These are phyloP conservation scores for Penicillium coffeae DNA, from an alignment of 495 filamentous ascomycete species.

Conservation along the genomic window DNA sequence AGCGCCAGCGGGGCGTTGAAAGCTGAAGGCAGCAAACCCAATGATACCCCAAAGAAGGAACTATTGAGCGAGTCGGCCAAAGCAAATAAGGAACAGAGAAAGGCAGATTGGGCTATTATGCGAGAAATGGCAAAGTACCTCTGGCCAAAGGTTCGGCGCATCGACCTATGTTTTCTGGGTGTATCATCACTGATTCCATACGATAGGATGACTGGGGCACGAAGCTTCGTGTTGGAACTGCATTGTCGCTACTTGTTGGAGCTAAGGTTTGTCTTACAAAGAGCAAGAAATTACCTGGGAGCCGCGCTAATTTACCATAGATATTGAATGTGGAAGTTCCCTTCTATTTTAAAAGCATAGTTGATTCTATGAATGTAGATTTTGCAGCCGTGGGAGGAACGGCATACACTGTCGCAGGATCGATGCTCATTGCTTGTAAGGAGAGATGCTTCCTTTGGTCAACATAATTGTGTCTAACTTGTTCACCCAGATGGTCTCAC, in stretches of 20 bases:
- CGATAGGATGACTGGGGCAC: constrained; percentile 70
- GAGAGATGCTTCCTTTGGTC: not conserved
- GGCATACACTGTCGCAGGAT: constrained; percentile 80
- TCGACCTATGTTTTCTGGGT: not conserved
- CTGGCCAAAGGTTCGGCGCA: constrained; percentile 75
- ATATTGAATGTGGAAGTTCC: constrained; percentile 95
- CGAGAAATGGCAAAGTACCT: constrained; percentile 94
- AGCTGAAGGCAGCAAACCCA: constrained; percentile 24
- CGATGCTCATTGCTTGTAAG: constrained; percentile 84
- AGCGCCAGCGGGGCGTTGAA: constrained; percentile 18
- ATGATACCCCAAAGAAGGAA: constrained; percentile 41
- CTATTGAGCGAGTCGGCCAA: constrained; percentile 53
- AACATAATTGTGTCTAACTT: constrained; percentile 7
- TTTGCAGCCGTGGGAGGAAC: constrained; percentile 78
- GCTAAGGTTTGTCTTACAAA: constrained; percentile 60
- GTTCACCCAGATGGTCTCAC: constrained; percentile 67
- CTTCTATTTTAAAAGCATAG: constrained; percentile 97
- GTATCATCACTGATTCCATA: not conserved
- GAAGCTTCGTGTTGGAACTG: constrained; percentile 76
- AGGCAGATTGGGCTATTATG: constrained; percentile 97
- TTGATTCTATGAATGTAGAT: constrained; percentile 96
- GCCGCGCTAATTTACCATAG: constrained; percentile 30
- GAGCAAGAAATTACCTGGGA: not conserved
- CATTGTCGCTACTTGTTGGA: constrained; percentile 76
- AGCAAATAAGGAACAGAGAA: constrained; percentile 79